Evolutionary conservation across 805 yeast species (phyloP), one percentile per base, ranked within the genome.

Genomic region (Candida fluviatilis): DNA sequence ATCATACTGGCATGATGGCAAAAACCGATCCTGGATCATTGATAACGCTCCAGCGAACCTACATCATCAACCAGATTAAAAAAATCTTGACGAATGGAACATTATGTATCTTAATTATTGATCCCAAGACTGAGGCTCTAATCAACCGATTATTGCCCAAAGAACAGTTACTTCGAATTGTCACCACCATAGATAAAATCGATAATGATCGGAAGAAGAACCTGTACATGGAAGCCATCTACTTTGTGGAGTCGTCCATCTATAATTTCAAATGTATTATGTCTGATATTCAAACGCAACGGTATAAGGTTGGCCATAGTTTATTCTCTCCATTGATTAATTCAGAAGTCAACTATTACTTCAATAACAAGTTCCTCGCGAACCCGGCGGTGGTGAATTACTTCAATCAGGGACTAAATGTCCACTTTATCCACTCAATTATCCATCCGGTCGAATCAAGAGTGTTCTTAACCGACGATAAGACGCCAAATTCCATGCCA

Each of bases 241-340:
- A 93, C 59, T 63, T 93, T 18, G 60, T 88, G 13, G 85, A 84
- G 36, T 89, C 95, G 1, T 61, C 79, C 4, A 60, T 64, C 25
- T 87, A 76, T 62, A 76, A 82, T 27, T 62, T 88, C 41, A 82
- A 81, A 40, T 90, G 98, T 60, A 70, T 93, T 15, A 60, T 78
- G 34, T 80, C 90, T 0, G 99, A 93, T 59, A 73, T 76, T 7
- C 65, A 69, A 15, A 84, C 91, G 1, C 66, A 75, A n/a, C 73
- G 95, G 40, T 93, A 90, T 62, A 78, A 78, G 39, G 74, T 71
- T 30, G 90, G 90, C 1, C 82, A 84, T 55, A 72, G 87, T 4
- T 73, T 84, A 42, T 80, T 91, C 49, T 61, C 85, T 10, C 90
- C 95, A 0, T 39, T 60, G 39, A 49, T 51, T 28, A 58, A 59